Evolutionary conservation across 129 eudicot species (phyloP).

Genomic region (Oenanthe sinensis): DNA sequence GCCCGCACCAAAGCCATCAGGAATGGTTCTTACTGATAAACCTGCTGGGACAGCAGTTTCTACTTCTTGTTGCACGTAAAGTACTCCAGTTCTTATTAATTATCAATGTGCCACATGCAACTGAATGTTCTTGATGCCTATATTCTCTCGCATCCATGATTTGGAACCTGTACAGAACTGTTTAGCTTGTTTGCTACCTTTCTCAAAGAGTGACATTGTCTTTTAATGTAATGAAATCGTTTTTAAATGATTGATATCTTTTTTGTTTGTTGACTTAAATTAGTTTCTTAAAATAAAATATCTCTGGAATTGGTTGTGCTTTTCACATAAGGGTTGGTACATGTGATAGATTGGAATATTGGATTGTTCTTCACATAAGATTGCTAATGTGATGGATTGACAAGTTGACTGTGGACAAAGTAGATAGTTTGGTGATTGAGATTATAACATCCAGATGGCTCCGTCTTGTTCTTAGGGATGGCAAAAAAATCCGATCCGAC

Average conservation of each 20-base stretch:
- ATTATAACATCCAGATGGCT: background rate
- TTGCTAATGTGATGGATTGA: background rate
- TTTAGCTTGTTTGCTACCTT: background rate
- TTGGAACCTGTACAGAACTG: background rate
- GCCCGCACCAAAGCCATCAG: slow-evolving; percentile 36
- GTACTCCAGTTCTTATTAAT: background rate
- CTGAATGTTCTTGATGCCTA: background rate
- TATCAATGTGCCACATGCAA: background rate
- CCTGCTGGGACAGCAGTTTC: slow-evolving; percentile 22
- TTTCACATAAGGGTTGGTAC: background rate
- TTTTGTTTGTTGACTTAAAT: background rate
- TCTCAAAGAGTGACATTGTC: background rate
- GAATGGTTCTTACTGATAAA: slow-evolving; percentile 39
- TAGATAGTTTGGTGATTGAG: background rate
- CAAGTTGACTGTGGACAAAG: background rate
- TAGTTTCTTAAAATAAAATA: background rate
- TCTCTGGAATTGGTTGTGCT: background rate
- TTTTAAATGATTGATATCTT: background rate
- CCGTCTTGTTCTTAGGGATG: background rate
- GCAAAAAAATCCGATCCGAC: too few relatives aligned
- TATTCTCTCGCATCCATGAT: background rate
- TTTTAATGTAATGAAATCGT: background rate
- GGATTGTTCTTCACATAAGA: too few relatives aligned
- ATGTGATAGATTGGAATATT: background rate
- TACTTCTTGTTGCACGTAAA: slow-evolving; percentile 32